Conservation (phyloP, 192 early-diverging fungal genomes). For the Umbelopsis sp. region DNA sequence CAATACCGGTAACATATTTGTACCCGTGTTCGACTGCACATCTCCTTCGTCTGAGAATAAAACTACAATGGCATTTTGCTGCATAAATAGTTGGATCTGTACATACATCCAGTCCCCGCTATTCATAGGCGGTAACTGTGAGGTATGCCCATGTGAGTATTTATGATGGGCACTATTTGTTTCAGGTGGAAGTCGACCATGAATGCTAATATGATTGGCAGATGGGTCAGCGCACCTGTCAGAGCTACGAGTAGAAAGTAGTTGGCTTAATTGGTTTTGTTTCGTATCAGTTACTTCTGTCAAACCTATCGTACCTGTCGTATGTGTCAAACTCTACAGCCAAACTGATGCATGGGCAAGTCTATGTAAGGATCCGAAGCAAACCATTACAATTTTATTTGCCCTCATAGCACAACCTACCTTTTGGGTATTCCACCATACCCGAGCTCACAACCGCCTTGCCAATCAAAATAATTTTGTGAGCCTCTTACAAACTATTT, state of each 20-base stretch:
- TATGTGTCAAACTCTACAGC: slow-evolving; percentile 47
- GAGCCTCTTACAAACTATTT: neutral
- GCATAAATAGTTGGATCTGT: slow-evolving; percentile 7
- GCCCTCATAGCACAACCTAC: slow-evolving; percentile 4
- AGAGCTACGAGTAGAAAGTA: slow-evolving; percentile 8
- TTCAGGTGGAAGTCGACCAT: slow-evolving; percentile 31
- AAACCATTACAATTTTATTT: neutral
- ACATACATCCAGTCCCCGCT: slow-evolving; percentile 32
- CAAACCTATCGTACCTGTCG: slow-evolving; percentile 23
- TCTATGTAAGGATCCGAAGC: neutral
- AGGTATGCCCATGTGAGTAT: slow-evolving; percentile 36
- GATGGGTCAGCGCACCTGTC: slow-evolving; percentile 40
- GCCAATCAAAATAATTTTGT: neutral
- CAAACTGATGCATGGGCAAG: slow-evolving; percentile 24
- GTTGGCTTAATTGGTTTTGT: neutral
- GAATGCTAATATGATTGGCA: slow-evolving; percentile 41
- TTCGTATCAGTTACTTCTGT: neutral
- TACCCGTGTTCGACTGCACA: neutral
- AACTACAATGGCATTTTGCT: neutral
- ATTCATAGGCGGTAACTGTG: slow-evolving; percentile 29
- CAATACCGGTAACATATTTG: neutral
- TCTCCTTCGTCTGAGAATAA: slow-evolving; percentile 21
- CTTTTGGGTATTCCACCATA: slow-evolving; percentile 41
- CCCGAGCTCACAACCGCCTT: slow-evolving; percentile 40
- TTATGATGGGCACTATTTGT: slow-evolving; percentile 33